phyloP scores from a whole-genome alignment of 495 filamentous ascomycete genomes.

The Xylaria palmicola region DNA sequence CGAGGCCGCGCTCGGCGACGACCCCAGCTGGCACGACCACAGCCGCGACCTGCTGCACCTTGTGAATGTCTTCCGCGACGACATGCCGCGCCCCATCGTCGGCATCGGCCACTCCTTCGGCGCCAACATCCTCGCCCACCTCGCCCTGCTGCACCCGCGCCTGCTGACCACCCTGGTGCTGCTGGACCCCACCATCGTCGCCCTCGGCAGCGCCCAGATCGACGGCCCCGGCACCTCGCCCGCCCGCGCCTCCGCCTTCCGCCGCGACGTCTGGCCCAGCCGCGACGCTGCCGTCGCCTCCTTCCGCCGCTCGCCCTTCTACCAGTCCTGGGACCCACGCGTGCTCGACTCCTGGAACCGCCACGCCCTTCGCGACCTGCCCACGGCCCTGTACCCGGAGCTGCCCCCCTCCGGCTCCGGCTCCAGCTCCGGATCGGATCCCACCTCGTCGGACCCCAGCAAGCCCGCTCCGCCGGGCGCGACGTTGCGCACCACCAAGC shows the following conservation, averaged over 20 bases:
- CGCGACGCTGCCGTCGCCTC: constrained; percentile 59
- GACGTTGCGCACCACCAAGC: constrained; percentile 62
- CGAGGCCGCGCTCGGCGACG: constrained; percentile 70
- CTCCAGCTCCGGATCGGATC: not conserved
- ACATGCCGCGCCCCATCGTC: constrained; percentile 86
- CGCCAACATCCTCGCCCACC: constrained; percentile 61
- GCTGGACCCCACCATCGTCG: constrained; percentile 76
- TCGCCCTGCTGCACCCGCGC: constrained; percentile 75
- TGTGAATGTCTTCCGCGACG: constrained; percentile 75
- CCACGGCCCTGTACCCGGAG: constrained; percentile 56
- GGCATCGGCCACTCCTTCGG: constrained; percentile 92
- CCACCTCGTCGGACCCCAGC: constrained; percentile 1
- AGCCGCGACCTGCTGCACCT: constrained; percentile 83
- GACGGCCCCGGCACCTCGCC: constrained; percentile 33
- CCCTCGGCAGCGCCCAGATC: constrained; percentile 38
- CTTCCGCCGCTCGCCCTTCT: constrained; percentile 64
- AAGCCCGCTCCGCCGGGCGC: constrained; percentile 27
- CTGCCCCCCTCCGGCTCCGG: not conserved
- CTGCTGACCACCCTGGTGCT: constrained; percentile 74
- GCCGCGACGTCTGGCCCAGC: constrained; percentile 71
- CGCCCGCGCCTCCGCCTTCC: constrained; percentile 56
- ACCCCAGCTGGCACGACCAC: constrained; percentile 87
- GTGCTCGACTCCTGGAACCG: constrained; percentile 64
- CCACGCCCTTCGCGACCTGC: constrained; percentile 64
- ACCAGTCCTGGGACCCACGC: constrained; percentile 69